A percentile compares a stretch with the other conserved stretches of the same genome.
Evolutionary conservation across 2,329 filamentous ascomycete genomes (phyloP).

Genomic region (Chrysoporthe cubensis): DNA sequence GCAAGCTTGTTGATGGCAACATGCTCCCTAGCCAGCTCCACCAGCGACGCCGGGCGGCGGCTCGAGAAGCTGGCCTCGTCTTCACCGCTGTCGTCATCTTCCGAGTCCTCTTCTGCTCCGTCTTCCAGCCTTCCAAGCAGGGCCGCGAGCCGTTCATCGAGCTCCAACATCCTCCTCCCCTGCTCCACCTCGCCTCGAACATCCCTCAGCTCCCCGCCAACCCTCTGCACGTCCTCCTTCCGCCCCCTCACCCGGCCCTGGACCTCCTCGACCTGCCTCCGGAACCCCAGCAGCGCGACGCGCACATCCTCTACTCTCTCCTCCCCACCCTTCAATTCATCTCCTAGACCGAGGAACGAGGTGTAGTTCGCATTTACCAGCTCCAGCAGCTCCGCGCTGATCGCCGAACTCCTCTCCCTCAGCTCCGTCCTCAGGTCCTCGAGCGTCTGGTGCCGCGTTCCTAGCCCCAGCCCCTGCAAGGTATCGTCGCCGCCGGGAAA

Average conservation of each 20-base stretch:
- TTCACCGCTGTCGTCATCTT: constrained; percentile 36
- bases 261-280: constrained; percentile 78
- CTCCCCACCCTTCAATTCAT: constrained; percentile 82
- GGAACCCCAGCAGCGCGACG: constrained; percentile 84
- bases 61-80: constrained; percentile 41
- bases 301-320: constrained; percentile 89
- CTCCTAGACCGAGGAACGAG: constrained; percentile 83
- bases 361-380: constrained; percentile 96
- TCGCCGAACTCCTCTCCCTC: constrained; percentile 75
- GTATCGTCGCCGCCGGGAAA: constrained; percentile 37
- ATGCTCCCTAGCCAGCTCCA: constrained; percentile 51
- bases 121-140: constrained; percentile 63
- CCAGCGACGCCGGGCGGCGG: constrained; percentile 52
- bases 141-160: constrained; percentile 64
- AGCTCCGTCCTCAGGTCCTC: constrained; percentile 90
- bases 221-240: constrained; percentile 62
- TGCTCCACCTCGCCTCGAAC: constrained; percentile 66
- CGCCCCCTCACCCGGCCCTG: constrained; percentile 66
- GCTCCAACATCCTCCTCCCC: constrained; percentile 67
- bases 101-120: constrained; percentile 37
- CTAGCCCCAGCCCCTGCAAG: not conserved
- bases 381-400: constrained; percentile 87
- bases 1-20: constrained; percentile 47
- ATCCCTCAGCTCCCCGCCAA: constrained; percentile 69
- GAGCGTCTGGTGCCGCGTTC: constrained; percentile 82